Percentiles rank a stretch among this genome's conserved stretches.
These are phyloP conservation scores for Pythium sp. DNA, from an alignment of 352 stramenopile species.

Conservation along the genomic window DNA sequence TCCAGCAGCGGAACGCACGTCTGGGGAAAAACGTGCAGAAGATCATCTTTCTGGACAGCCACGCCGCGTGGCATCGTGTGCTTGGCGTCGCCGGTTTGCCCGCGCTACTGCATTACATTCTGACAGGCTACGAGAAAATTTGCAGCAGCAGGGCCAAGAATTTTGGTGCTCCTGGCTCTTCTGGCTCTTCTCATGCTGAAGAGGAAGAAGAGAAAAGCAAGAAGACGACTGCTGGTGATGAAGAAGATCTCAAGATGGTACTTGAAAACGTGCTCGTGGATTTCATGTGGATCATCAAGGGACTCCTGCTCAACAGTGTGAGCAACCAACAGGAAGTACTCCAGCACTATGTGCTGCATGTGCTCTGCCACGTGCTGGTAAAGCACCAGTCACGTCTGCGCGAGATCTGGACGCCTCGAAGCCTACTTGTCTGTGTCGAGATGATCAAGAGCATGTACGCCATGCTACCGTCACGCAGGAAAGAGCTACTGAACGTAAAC, in stretches of 20 bases:
- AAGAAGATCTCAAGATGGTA: slow-evolving; percentile 17
- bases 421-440: slow-evolving; percentile 65
- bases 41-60: slow-evolving; percentile 35
- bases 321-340: slow-evolving; percentile 55
- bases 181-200: background rate
- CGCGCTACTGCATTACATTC: slow-evolving; percentile 59
- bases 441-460: slow-evolving; percentile 51
- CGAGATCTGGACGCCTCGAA: slow-evolving; percentile 60
- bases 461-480: slow-evolving; percentile 38
- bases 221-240: background rate
- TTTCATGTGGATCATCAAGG: slow-evolving; percentile 66
- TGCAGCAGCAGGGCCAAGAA: background rate
- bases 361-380: slow-evolving; percentile 57
- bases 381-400: slow-evolving; percentile 36
- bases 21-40: slow-evolving; percentile 60
- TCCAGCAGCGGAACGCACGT: slow-evolving; percentile 69
- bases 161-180: background rate
- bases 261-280: slow-evolving; percentile 58
- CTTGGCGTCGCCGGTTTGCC: slow-evolving; percentile 57
- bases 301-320: slow-evolving; percentile 52
- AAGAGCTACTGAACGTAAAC: slow-evolving; percentile 29
- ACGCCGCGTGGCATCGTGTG: slow-evolving; percentile 47
- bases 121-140: slow-evolving; percentile 46
- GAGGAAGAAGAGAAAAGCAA: background rate
- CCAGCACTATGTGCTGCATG: slow-evolving; percentile 63